Percentiles rank a stretch among this genome's conserved stretches.
phyloP scores from a whole-genome alignment of 2,329 filamentous ascomycete species.

The Colletotrichum trifolii region DNA sequence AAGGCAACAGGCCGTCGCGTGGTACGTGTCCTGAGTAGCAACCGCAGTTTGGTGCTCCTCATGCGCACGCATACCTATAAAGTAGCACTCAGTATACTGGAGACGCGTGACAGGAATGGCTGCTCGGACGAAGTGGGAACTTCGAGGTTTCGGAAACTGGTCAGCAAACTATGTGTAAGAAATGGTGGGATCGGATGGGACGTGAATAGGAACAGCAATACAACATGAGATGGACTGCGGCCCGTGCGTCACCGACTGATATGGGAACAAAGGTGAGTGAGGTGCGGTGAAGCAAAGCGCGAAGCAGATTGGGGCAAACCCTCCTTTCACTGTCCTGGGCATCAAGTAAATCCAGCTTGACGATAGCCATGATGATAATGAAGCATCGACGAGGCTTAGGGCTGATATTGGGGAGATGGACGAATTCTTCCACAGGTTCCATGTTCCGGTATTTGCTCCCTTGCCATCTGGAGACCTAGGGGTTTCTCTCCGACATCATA shows the following conservation, averaged over 20 bases:
- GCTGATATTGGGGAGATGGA: no score
- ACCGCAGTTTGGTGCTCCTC: neutral
- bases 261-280: slow-evolving; percentile 17
- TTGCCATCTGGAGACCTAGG: no score
- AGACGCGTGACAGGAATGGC: slow-evolving; percentile 4
- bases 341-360: no score
- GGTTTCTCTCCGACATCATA: neutral
- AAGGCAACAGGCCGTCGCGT: slow-evolving; percentile 1
- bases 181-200: slow-evolving; percentile 8
- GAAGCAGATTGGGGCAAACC: no score
- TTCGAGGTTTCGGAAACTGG: slow-evolving; percentile 20
- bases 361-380: no score
- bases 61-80: no score
- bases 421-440: no score
- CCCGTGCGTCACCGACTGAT: slow-evolving; percentile 27
- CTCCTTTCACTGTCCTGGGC: no score
- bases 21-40: neutral
- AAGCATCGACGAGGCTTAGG: no score
- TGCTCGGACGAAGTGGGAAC: slow-evolving; percentile 31
- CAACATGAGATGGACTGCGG: slow-evolving; percentile 25
- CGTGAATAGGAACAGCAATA: neutral
- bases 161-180: slow-evolving; percentile 15
- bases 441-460: no score
- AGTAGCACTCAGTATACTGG: no score
- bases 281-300: no score